A percentile compares a stretch with the other conserved stretches of the same genome.
These are phyloP conservation scores for Lippia alba DNA, from an alignment of 305 asterid species.

Conservation along the genomic window DNA sequence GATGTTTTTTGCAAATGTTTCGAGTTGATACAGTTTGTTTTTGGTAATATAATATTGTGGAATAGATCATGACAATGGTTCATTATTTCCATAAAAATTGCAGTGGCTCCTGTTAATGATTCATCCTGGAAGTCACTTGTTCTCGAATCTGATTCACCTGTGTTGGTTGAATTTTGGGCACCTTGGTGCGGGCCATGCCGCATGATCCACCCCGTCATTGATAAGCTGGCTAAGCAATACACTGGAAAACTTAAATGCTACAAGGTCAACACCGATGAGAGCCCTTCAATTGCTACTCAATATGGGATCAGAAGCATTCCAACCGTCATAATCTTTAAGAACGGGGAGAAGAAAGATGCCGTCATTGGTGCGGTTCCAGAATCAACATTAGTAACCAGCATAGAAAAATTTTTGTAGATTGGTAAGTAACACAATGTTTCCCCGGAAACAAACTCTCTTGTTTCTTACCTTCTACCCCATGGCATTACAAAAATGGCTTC, in stretches of 20 bases:
- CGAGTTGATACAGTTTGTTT: not conserved
- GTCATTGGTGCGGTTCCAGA: constrained; percentile 93
- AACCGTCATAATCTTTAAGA: constrained; percentile 77
- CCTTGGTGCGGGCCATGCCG: constrained; percentile 99
- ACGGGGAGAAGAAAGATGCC: constrained; percentile 86
- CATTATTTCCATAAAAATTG: constrained; percentile 37
- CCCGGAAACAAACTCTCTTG: not conserved
- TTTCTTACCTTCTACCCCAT: not conserved
- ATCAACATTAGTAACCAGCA: constrained; percentile 63
- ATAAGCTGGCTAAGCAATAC: constrained; percentile 72
- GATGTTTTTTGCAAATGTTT: not conserved
- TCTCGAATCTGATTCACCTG: constrained; percentile 56
- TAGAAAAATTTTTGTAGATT: constrained; percentile 80
- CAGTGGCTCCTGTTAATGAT: constrained; percentile 65
- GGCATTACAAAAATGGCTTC: constrained; percentile 28
- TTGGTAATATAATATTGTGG: not conserved
- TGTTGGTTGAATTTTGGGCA: constrained; percentile 95
- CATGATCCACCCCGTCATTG: constrained; percentile 83
- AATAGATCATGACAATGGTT: not conserved
- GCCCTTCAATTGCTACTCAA: constrained; percentile 74
- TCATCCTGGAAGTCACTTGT: constrained; percentile 64
- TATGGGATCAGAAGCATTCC: constrained; percentile 95
- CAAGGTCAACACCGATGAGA: constrained; percentile 87
- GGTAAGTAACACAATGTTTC: constrained; percentile 32
- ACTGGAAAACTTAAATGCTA: constrained; percentile 76